Conservation (phyloP, 1,284 basidiomycete genomes). For the Ceratobasidium sp. region DNA sequence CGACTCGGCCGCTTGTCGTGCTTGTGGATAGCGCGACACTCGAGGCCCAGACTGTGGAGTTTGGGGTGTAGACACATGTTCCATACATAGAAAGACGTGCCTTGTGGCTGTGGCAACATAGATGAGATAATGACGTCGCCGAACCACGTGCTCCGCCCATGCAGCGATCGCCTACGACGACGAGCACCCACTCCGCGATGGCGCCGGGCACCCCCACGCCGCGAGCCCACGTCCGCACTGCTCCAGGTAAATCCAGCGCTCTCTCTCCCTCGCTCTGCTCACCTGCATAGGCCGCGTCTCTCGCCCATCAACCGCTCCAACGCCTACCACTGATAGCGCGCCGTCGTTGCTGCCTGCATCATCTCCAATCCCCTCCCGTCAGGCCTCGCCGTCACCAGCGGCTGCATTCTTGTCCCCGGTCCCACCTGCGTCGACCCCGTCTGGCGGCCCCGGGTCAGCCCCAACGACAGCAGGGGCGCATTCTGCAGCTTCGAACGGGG, state of each 20-base stretch:
- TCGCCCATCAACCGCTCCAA: constrained; percentile 37
- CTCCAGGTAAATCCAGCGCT: constrained; percentile 14
- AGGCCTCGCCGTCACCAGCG: constrained; percentile 18
- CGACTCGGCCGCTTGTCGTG: constrained; percentile 66
- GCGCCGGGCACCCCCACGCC: constrained; percentile 38
- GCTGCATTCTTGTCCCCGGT: not conserved
- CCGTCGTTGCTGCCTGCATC: constrained; percentile 12
- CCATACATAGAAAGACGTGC: constrained; percentile 8
- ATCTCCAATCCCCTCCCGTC: constrained; percentile 19
- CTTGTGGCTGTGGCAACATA: constrained; percentile 25
- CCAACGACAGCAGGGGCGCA: constrained; percentile 18
- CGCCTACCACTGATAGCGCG: constrained; percentile 21
- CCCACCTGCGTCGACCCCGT: not conserved
- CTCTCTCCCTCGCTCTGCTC: not conserved
- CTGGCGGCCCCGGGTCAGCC: constrained; percentile 19
- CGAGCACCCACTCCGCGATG: constrained; percentile 12
- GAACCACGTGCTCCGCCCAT: constrained; percentile 13
- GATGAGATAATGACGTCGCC: constrained; percentile 23
- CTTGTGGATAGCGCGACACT: constrained; percentile 67
- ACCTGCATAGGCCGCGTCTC: constrained; percentile 24
- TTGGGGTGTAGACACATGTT: constrained; percentile 46
- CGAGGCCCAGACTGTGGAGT: constrained; percentile 56
- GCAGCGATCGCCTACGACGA: constrained; percentile 30
- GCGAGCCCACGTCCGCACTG: constrained; percentile 24
- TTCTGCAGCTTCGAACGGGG: not conserved